A percentile compares a stretch with the other conserved stretches of the same genome.
Conservation (phyloP, 2,329 filamentous ascomycete genomes). For the Cadophora malorum region DNA sequence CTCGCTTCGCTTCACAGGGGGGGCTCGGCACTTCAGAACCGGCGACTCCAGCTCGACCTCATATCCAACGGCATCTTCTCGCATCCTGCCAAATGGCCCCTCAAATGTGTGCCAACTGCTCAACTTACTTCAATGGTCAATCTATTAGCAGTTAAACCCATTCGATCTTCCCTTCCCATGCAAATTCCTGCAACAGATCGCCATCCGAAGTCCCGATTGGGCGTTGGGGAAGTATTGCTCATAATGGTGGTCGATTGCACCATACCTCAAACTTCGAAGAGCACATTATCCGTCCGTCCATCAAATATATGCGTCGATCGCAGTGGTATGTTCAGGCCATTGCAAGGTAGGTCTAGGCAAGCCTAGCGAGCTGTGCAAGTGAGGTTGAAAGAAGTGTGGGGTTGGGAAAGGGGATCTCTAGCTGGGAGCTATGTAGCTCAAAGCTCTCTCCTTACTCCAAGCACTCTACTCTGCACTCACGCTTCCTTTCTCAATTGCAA, state of each 20-base stretch:
- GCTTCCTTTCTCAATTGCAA: background rate
- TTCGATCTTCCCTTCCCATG: background rate
- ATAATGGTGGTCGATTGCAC: constrained; percentile 29
- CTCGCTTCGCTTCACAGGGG: no score
- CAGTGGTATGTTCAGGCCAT: no score
- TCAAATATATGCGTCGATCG: background rate
- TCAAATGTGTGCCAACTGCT: no score
- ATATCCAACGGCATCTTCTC: no score
- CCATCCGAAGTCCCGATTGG: constrained; percentile 3
- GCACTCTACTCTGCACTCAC: background rate
- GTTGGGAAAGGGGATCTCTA: no score
- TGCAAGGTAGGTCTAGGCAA: background rate
- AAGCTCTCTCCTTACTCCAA: background rate
- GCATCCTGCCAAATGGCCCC: no score
- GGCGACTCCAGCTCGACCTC: no score
- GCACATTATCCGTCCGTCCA: background rate
- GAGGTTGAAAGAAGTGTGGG: background rate
- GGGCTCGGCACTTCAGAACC: no score
- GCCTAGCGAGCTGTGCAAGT: background rate
- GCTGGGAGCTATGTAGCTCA: no score
- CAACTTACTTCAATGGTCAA: no score
- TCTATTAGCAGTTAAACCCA: no score
- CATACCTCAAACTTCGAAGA: constrained; percentile 14
- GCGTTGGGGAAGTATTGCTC: constrained; percentile 15
- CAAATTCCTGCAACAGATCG: background rate